Evolutionary conservation across 1,284 basidiomycete genomes (phyloP).

Genomic region (Fomitiporia mediterranea): DNA sequence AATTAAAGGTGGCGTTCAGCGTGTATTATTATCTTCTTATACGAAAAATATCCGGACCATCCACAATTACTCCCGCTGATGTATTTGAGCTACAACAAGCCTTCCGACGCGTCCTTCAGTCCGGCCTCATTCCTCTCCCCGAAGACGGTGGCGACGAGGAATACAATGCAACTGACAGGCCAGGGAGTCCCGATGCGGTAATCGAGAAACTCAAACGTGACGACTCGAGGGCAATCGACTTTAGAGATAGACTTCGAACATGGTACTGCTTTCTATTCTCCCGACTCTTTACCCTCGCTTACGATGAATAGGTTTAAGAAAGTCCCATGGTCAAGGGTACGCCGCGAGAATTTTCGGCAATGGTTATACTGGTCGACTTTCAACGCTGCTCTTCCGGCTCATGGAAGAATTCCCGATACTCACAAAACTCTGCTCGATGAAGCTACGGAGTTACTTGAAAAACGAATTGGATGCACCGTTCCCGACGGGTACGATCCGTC

Average conservation of each 20-base stretch:
- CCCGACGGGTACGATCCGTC: constrained; percentile 56
- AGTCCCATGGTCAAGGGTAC: constrained; percentile 70
- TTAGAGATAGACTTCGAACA: constrained; percentile 63
- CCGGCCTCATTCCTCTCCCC: constrained; percentile 54
- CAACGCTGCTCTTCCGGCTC: constrained; percentile 53
- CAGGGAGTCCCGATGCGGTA: constrained; percentile 57
- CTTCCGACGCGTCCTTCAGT: constrained; percentile 55
- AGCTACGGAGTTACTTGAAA: constrained; percentile 61
- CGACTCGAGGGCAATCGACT: constrained; percentile 74
- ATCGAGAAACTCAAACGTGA: constrained; percentile 51
- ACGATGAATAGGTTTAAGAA: constrained; percentile 58
- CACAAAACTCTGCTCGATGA: constrained; percentile 52
- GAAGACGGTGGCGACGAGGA: constrained; percentile 54
- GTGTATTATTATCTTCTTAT: constrained; percentile 62
- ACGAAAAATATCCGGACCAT: constrained; percentile 46
- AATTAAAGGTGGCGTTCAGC: constrained; percentile 67
- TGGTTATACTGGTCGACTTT: constrained; percentile 89
- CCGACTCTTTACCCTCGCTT: not conserved
- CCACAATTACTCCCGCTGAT: constrained; percentile 44
- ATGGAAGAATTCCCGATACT: constrained; percentile 41
- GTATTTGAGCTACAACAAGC: constrained; percentile 53
- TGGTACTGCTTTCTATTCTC: constrained; percentile 35
- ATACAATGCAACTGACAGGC: constrained; percentile 44
- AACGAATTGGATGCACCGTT: constrained; percentile 65
- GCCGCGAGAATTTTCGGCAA: constrained; percentile 56